These are phyloP conservation scores for Boletus sp. DNA, from an alignment of 768 basidiomycete species.

Conservation along the genomic window DNA sequence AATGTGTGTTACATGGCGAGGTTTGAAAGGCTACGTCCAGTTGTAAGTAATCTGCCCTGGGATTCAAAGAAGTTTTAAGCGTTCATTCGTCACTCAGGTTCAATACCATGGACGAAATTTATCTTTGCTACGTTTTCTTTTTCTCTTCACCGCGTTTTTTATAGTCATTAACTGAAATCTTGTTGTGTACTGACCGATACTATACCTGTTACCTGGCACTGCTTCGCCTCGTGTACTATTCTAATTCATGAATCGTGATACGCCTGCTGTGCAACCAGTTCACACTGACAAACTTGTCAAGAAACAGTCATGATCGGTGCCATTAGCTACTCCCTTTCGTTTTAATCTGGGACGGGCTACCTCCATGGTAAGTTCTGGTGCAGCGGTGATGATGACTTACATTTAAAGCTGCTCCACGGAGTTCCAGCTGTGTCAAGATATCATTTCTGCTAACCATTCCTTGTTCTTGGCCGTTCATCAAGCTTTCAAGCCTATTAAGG, in stretches of 20 bases:
- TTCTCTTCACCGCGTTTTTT: neutral
- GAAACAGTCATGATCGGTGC: too few species aligned
- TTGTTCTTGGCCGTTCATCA: too few species aligned
- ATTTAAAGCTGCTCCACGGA: too few species aligned
- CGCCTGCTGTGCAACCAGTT: neutral
- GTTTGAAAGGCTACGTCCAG: constrained; percentile 22
- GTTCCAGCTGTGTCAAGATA: too few species aligned
- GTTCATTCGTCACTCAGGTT: neutral
- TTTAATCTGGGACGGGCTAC: too few species aligned
- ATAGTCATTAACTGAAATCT: neutral
- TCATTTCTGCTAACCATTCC: too few species aligned
- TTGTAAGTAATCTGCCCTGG: neutral
- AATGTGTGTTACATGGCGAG: constrained; percentile 58
- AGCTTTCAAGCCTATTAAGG: too few species aligned
- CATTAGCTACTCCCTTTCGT: too few species aligned
- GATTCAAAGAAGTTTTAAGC: neutral
- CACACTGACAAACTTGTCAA: neutral
- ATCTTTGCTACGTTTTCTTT: neutral
- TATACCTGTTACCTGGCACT: neutral
- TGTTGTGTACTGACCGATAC: constrained; percentile 2
- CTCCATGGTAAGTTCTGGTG: too few species aligned
- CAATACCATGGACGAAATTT: neutral
- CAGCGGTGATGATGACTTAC: too few species aligned
- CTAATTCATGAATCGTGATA: neutral
- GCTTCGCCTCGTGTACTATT: neutral